Percentiles rank a stretch among this genome's conserved stretches.
phyloP scores from a whole-genome alignment of 768 basidiomycete genomes.

The Suillus placidus region DNA sequence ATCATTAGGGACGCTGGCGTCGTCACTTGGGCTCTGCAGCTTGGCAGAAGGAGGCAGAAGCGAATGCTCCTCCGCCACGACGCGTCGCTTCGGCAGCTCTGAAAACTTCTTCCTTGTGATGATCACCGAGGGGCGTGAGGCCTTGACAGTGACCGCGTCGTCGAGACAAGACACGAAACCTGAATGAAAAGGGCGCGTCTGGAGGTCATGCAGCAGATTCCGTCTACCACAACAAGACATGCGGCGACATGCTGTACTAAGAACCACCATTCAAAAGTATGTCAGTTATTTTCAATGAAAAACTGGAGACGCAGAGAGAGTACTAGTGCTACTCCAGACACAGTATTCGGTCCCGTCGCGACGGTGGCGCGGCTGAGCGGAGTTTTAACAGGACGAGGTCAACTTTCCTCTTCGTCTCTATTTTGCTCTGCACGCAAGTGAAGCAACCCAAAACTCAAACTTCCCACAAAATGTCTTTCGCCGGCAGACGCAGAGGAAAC shows the following conservation, averaged over 20 bases:
- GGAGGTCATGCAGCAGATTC: not conserved
- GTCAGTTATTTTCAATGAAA: conserved; percentile 2
- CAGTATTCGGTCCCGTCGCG: conserved; percentile 23
- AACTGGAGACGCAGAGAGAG: not conserved
- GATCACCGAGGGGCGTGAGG: conserved; percentile 13
- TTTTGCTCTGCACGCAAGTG: conserved; percentile 34
- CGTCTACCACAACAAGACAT: conserved; percentile 16
- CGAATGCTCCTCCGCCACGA: conserved; percentile 11
- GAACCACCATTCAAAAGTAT: conserved; percentile 15
- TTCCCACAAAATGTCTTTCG: conserved; percentile 70
- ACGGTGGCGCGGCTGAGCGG: conserved; percentile 37
- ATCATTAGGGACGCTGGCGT: not conserved
- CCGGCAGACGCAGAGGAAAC: conserved; percentile 84
- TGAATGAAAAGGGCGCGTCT: conserved; percentile 9
- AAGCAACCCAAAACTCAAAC: conserved; percentile 19
- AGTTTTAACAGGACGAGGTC: conserved; percentile 36
- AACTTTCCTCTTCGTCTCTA: conserved; percentile 34
- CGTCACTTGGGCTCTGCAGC: not conserved
- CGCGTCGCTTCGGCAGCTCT: conserved; percentile 57
- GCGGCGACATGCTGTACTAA: conserved; percentile 8
- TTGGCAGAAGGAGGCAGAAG: not conserved
- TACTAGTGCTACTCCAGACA: not conserved
- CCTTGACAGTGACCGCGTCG: not conserved
- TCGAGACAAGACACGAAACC: conserved; percentile 7
- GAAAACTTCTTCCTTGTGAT: conserved; percentile 53